A percentile compares a stretch with the other conserved stretches of the same genome.
These are phyloP conservation scores for Trichoderma endophyticum DNA, from an alignment of 2,329 filamentous ascomycete species.

Conservation along the genomic window DNA sequence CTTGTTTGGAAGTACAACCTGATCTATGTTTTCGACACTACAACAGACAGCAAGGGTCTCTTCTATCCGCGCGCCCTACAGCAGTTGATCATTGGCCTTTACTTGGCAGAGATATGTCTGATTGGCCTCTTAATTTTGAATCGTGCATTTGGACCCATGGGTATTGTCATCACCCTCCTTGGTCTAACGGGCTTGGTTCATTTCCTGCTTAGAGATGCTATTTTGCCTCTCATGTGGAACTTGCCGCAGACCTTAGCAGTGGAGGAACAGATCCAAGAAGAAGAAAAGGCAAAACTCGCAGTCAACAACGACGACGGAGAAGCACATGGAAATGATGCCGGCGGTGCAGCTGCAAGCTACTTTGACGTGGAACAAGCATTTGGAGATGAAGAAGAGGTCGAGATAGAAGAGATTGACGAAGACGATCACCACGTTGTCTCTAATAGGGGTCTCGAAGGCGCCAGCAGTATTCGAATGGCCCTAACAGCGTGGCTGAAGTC, in stretches of 20 bases:
- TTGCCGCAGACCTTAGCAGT: slow-evolving; percentile 70
- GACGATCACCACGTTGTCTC: slow-evolving; percentile 28
- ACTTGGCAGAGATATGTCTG: slow-evolving; percentile 77
- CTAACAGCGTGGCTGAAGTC: slow-evolving; percentile 34
- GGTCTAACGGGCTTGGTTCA: slow-evolving; percentile 76
- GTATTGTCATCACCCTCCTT: slow-evolving; percentile 73
- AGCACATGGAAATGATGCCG: slow-evolving; percentile 25
- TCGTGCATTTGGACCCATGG: slow-evolving; percentile 62
- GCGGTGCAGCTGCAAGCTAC: slow-evolving; percentile 34
- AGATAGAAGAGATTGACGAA: slow-evolving; percentile 27
- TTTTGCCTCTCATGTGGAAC: slow-evolving; percentile 73
- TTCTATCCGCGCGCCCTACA: slow-evolving; percentile 85
- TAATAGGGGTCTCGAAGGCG: slow-evolving; percentile 38
- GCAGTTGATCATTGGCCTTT: slow-evolving; percentile 80
- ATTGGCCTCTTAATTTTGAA: slow-evolving; percentile 79
- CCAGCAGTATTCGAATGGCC: slow-evolving; percentile 33
- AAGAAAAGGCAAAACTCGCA: slow-evolving; percentile 48
- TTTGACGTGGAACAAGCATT: slow-evolving; percentile 36
- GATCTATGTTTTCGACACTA: slow-evolving; percentile 77
- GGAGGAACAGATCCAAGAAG: slow-evolving; percentile 45
- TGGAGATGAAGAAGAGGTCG: slow-evolving; percentile 33
- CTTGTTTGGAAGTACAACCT: slow-evolving; percentile 88
- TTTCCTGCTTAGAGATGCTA: slow-evolving; percentile 66
- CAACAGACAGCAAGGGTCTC: slow-evolving; percentile 82
- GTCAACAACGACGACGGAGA: slow-evolving; percentile 21